Base-by-base conservation (phyloP, 371 early-diverging fungal genomes). In the Mortierella sp. region DNA sequence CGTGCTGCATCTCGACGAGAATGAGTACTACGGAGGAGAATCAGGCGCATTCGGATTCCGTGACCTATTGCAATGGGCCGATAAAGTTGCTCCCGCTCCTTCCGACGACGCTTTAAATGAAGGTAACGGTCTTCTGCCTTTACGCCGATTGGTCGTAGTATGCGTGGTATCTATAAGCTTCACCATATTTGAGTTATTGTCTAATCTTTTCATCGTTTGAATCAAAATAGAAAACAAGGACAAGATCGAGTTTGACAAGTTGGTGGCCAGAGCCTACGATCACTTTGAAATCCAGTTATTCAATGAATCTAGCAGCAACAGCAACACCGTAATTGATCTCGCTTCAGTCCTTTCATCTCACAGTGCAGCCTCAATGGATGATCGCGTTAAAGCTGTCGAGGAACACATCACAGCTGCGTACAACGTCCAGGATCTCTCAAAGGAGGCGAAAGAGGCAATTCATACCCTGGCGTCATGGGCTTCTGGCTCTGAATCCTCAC, bases 1-100 rank as follows among this genome's bases (percentile, higher is more conserved):
- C 38, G 96, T 98, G 1, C 90, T 98, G n/a, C 98, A 97, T 75
- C 84, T 98, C 24, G 99, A 98, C 82, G 85, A 89, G 53, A 92
- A 93, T 68, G 86, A 86, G 24, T 89, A 90, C 67, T 99, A 99
- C 85, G 99, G 99, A 32, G 93, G 94, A 11, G 90, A 89, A 62
- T 88, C 88, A 82, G 89, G 92, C 1, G 89, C 92, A 1, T 91
- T 94, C 62, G 85, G 86, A 1, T 84, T 93, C 33, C 76, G 83
- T 21, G 88, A 85, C 19, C 77, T 94, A 13, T 63, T 92, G 43
- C 70, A 76, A 13, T 92, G 90, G 89, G 58, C 74, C 1, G 69
- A 83, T 50, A 63, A 62, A 33, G 61, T 76, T 13, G 76, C 83
- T 32, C 57, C 63, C 5, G 19, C 48, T 8, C 43, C 59, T 22